Evolutionary conservation across 1,284 basidiomycete genomes (phyloP), one percentile per base, ranked within the genome.

Genomic region (Rhodotorula mucilaginosa): DNA sequence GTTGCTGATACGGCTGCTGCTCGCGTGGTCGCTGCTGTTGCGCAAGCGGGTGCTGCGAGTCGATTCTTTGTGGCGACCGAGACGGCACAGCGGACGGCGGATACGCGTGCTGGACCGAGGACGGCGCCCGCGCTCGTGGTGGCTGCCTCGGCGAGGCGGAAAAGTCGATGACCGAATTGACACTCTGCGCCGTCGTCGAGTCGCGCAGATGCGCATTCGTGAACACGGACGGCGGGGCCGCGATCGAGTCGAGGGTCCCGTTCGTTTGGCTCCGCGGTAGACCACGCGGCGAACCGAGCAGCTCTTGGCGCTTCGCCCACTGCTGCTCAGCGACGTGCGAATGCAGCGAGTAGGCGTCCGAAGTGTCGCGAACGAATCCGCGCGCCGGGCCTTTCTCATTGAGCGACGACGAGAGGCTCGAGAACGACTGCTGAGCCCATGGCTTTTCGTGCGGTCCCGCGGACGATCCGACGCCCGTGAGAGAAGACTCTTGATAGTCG

Each of bases 111-210:
- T 39, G 13, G 39, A 59, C 13, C 19, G 61, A 21, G 3, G 18
- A 23, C 10, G 48, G 18, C 19, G 64, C 2, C 2, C 48, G 60
- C 4, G 68, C 31, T 5, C 39, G 39, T 16, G 39, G 39, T 44
- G 39, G 39, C 12, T 44, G 39, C 10, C 39, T 23, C 10, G 51
- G 8, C 12, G 51, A 21, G 13, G 59, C 62, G 8, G 44, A 34
- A 31, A 70, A 73, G 8, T 59, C 62, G 58, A 69, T 73, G 16
- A 69, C 65, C 48, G 67, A 68, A 58, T 67, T 65, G 31, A 67
- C 68, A 65, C 65, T 65, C 48, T 70, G 60, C 13, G 34, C 49
- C n/a, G 68, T 67, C 13, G 19, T 58, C 56, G 23, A 48, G 6
- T 52, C 26, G n/a, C 52, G 62, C 7, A 34, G 58, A 39, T 34